These are phyloP conservation scores for Fraxinus pennsylvanica DNA, from an alignment of 257 asterid species.

Conservation along the genomic window DNA sequence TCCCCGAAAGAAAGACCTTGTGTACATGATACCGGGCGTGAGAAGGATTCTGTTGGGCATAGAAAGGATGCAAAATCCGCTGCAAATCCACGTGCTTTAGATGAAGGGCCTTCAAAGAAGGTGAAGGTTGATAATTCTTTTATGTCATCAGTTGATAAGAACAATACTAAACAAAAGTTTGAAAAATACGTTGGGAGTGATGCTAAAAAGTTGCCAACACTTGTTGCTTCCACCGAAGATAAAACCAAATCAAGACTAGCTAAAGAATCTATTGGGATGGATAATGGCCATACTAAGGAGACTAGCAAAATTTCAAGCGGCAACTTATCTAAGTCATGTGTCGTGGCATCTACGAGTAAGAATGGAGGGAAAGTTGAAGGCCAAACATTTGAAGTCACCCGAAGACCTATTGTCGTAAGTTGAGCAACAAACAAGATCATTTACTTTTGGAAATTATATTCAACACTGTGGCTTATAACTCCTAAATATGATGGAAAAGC, in stretches of 20 bases:
- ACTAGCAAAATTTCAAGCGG: constrained; percentile 23
- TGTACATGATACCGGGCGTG: constrained; percentile 29
- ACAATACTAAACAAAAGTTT: constrained; percentile 21
- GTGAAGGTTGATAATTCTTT: constrained; percentile 31
- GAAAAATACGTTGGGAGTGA: constrained; percentile 25
- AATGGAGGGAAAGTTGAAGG: constrained; percentile 35
- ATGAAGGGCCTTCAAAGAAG: constrained; percentile 44
- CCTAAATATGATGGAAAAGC: background rate
- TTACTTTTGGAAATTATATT: background rate
- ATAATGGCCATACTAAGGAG: constrained; percentile 29
- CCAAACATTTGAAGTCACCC: constrained; percentile 55
- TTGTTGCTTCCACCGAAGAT: constrained; percentile 10
- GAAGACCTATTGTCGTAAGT: constrained; percentile 76
- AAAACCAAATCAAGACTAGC: constrained; percentile 26
- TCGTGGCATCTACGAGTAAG: constrained; percentile 20
- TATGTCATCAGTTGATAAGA: constrained; percentile 21
- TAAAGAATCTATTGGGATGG: background rate
- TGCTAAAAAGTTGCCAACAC: constrained; percentile 9
- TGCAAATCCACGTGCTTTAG: constrained; percentile 33
- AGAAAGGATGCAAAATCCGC: constrained; percentile 19
- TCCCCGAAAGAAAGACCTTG: constrained; percentile 23
- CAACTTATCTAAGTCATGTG: constrained; percentile 25
- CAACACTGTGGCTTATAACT: background rate
- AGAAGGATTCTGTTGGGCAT: background rate
- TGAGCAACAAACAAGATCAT: constrained; percentile 23